These are phyloP conservation scores for Theobroma cacao DNA, from an alignment of 345 rosid genomes.

Conservation along the genomic window DNA sequence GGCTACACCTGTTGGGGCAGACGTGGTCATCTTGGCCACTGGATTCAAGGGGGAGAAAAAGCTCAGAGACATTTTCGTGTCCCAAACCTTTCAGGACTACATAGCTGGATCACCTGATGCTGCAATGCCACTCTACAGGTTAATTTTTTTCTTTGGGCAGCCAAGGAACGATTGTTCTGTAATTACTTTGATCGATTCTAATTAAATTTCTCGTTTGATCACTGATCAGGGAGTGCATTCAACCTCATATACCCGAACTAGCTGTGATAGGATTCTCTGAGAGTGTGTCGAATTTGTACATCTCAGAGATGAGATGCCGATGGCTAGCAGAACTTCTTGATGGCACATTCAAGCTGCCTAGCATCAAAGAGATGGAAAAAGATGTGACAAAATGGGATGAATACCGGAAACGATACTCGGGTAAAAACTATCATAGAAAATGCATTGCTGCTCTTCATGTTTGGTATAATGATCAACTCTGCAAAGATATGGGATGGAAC, in stretches of 20 bases:
- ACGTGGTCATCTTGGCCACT: slow-evolving; percentile 30
- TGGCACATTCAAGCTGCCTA: slow-evolving; percentile 25
- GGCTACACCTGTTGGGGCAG: slow-evolving; percentile 16
- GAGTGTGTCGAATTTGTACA: slow-evolving; percentile 21
- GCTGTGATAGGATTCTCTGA: slow-evolving; percentile 29
- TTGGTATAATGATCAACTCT: slow-evolving; percentile 31
- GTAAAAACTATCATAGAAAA: slow-evolving; percentile 13
- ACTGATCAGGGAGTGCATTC: slow-evolving; percentile 31
- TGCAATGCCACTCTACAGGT: slow-evolving; percentile 34
- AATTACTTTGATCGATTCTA: too few relatives aligned
- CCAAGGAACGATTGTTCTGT: too few relatives aligned
- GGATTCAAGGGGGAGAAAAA: slow-evolving; percentile 32
- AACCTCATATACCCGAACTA: slow-evolving; percentile 31
- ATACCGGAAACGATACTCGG: slow-evolving; percentile 22
- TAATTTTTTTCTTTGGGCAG: neutral
- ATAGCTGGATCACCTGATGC: slow-evolving; percentile 14
- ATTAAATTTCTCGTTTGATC: neutral
- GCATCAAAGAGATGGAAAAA: slow-evolving; percentile 32
- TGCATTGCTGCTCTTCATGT: slow-evolving; percentile 23
- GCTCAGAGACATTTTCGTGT: slow-evolving; percentile 28
- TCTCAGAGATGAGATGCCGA: slow-evolving; percentile 26
- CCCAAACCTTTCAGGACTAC: slow-evolving; percentile 24
- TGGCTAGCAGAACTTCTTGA: slow-evolving; percentile 31
- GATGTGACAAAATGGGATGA: slow-evolving; percentile 26
- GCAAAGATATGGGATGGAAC: slow-evolving; percentile 34